Evolutionary conservation across 495 filamentous ascomycete genomes (phyloP), one percentile per base, ranked within the genome.

Genomic region (Parmelia sp.): DNA sequence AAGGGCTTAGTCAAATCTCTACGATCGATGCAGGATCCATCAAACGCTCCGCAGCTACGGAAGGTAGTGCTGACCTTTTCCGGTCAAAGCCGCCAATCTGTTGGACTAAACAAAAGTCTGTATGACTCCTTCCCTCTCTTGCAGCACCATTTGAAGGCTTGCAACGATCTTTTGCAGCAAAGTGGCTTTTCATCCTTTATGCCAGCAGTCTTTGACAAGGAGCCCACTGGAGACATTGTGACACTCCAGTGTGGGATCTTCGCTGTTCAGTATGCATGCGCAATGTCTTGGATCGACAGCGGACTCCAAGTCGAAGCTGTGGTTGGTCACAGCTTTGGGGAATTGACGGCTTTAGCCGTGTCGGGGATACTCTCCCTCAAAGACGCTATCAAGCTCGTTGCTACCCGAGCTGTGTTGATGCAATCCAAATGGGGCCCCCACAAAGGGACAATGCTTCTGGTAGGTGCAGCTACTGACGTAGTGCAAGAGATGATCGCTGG

Each of bases 251-350:
- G 64, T 12, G 58, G 66, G 4, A 67, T 80, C 0, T 83, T 85
- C 62, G 68, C 81, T 1, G 25, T 79, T 40, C 82, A 84, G 62
- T 83, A 84, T 59, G 68, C 80, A 3, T 75, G 65, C 51, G 79
- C 81, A 2, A 73, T 66, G 35, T 49, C 67, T 10, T 85, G 81
- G 81, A 79, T 83, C 0, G 75, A 80, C 33, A 75, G 69, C 59
- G 80, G 80, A 0, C 10, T 78, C 1, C 37, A 67, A 39, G 63
- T 77, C 0, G 63, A 60, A 15, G 72, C 77, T 4, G 70, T 84
- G 10, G 68, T 83, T 14, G 83, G 83, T 5, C 83, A 85, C 63
- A 81, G 78, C 68, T 79, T 83, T 63, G 80, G 78, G 1, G 74
- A 82, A 57, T 62, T 81, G 15, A 79, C 77, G 0, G 79, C 76